A percentile compares a stretch with the other conserved stretches of the same genome.
phyloP scores from a whole-genome alignment of 495 filamentous ascomycete species.

The Tuber brumale region DNA sequence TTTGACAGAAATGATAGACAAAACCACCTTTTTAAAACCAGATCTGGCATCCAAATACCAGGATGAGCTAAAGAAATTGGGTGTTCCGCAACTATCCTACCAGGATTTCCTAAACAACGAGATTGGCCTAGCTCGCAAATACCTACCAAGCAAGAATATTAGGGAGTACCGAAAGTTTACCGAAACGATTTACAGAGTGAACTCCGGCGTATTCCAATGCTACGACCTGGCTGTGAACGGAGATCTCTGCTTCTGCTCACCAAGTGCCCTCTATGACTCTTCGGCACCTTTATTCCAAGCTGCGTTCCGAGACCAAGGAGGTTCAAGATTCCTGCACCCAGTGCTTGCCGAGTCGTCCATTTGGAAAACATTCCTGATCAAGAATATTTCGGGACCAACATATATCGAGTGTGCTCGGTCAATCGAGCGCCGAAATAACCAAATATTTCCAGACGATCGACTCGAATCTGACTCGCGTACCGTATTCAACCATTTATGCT shows the following conservation, averaged over 20 bases:
- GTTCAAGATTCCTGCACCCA: conserved; percentile 25
- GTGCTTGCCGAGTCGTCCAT: conserved; percentile 7
- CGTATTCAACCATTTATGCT: conserved; percentile 29
- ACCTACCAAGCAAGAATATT: conserved; percentile 15
- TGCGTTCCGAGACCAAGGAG: conserved; percentile 29
- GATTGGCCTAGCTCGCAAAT: conserved; percentile 5
- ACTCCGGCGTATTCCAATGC: conserved; percentile 9
- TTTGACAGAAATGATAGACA: conserved; percentile 11
- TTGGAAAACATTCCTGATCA: conserved; percentile 14
- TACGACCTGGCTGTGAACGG: conserved; percentile 25
- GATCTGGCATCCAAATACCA: conserved; percentile 7
- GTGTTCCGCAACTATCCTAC: conserved; percentile 16
- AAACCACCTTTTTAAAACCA: conserved; percentile 19
- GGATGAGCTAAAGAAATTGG: conserved; percentile 7
- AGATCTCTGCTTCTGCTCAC: conserved; percentile 15
- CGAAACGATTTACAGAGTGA: conserved; percentile 5
- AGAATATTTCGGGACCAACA: neutral
- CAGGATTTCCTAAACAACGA: conserved; percentile 15
- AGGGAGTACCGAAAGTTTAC: conserved; percentile 17
- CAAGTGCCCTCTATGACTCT: conserved; percentile 21
- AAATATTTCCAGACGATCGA: conserved; percentile 13
- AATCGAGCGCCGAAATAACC: conserved; percentile 17
- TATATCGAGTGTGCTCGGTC: conserved; percentile 22
- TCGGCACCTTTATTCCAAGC: conserved; percentile 22
- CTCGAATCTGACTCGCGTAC: conserved; percentile 14